Conservation (phyloP, 2,329 filamentous ascomycete species). For the Laburnicola sp. region DNA sequence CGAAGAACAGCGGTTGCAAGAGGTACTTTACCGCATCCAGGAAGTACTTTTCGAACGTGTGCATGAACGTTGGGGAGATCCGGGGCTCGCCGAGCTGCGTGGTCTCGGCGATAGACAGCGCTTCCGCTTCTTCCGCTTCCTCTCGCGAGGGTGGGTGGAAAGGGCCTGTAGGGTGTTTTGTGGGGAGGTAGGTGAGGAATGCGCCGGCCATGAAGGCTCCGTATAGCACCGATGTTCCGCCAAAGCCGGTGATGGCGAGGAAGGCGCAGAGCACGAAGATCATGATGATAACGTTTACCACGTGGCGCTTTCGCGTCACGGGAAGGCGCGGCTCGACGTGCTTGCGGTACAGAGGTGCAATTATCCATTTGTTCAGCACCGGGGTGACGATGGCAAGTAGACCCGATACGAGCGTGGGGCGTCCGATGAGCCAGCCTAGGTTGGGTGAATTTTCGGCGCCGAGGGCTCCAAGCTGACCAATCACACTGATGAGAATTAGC, state of each 20-base stretch:
- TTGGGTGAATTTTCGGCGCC: not conserved
- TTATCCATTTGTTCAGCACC: slow-evolving; percentile 33
- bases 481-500: slow-evolving; percentile 14
- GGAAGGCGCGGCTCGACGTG: slow-evolving; percentile 14
- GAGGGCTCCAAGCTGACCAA: slow-evolving; percentile 18
- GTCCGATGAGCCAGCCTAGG: slow-evolving; percentile 21
- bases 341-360: slow-evolving; percentile 30
- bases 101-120: not conserved
- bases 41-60: slow-evolving; percentile 46
- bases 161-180: slow-evolving; percentile 20
- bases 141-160: slow-evolving; percentile 21
- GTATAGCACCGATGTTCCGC: slow-evolving; percentile 26
- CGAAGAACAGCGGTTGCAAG: slow-evolving; percentile 36
- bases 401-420: slow-evolving; percentile 22
- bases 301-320: slow-evolving; percentile 9
- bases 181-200: slow-evolving; percentile 24
- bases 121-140: slow-evolving; percentile 19
- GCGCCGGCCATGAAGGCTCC: slow-evolving; percentile 28
- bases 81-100: not conserved
- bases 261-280: slow-evolving; percentile 24
- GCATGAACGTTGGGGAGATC: slow-evolving; percentile 31
- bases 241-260: slow-evolving; percentile 23
- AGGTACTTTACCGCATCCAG: slow-evolving; percentile 50
- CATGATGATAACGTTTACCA: slow-evolving; percentile 24
- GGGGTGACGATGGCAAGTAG: slow-evolving; percentile 19